Conservation (phyloP, 169 alveolate species). For the Miamiensis avidus region DNA sequence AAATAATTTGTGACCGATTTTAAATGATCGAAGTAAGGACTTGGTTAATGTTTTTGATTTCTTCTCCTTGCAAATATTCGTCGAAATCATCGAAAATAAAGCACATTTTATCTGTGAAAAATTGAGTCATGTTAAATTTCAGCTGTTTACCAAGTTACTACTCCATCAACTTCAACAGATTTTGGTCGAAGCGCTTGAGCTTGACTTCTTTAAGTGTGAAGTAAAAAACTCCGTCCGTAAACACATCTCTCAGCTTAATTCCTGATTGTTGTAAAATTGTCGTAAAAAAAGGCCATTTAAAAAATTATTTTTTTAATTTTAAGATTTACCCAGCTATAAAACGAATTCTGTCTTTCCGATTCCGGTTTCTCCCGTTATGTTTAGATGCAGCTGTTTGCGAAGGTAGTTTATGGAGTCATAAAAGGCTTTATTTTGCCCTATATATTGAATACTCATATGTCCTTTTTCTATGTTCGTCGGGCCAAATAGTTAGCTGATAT, state of each 20-base stretch:
- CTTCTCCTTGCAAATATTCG: neutral
- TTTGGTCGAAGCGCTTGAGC: too few species aligned
- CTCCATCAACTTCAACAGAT: neutral
- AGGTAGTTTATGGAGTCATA: neutral
- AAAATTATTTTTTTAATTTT: too few species aligned
- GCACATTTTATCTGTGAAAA: neutral
- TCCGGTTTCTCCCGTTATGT: neutral
- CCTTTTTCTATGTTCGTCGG: neutral
- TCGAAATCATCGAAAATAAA: neutral
- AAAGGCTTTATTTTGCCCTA: neutral
- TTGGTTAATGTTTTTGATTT: too few species aligned
- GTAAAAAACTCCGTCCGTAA: neutral
- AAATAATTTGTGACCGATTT: neutral
- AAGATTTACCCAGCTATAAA: neutral
- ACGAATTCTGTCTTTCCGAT: neutral
- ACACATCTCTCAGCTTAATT: neutral
- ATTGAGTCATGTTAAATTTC: too few species aligned
- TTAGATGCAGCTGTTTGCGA: too few species aligned
- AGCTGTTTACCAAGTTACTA: neutral
- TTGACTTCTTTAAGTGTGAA: neutral
- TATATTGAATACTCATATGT: too few species aligned
- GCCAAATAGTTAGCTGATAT: neutral
- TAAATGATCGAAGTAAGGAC: neutral
- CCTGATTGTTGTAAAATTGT: neutral
- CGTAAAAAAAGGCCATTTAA: too few species aligned